phyloP scores from a whole-genome alignment of 768 basidiomycete species.

The Lyophyllum shimeji region DNA sequence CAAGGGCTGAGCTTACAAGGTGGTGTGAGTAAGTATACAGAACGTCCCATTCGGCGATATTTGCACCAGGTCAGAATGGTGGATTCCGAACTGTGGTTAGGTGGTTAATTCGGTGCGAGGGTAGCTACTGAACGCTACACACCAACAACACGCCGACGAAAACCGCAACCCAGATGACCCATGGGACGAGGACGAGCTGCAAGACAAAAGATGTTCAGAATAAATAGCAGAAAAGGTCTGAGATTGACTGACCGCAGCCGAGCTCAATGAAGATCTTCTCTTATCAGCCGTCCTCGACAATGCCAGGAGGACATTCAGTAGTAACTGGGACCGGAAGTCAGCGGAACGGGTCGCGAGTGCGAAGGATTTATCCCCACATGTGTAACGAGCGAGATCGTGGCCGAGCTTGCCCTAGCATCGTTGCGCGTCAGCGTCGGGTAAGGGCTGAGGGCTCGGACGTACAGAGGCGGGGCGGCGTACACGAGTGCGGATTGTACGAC shows the following conservation, averaged over 20 bases:
- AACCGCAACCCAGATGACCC: constrained; percentile 27
- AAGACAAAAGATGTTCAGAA: not conserved
- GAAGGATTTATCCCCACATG: constrained; percentile 20
- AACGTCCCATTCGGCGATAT: constrained; percentile 28
- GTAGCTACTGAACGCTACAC: not conserved
- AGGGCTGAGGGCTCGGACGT: constrained; percentile 10
- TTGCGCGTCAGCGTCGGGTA: not conserved
- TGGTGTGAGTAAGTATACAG: constrained; percentile 24
- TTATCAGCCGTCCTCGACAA: constrained; percentile 24
- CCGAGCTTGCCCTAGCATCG: constrained; percentile 22
- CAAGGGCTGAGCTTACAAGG: constrained; percentile 17
- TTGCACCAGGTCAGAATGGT: constrained; percentile 19
- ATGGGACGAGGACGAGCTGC: constrained; percentile 26
- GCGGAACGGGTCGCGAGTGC: not conserved
- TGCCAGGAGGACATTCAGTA: constrained; percentile 27
- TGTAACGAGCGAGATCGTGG: constrained; percentile 24
- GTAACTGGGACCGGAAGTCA: constrained; percentile 17
- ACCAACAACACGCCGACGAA: constrained; percentile 26
- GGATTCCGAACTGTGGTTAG: constrained; percentile 21
- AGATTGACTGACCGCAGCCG: constrained; percentile 14
- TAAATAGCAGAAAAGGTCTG: not conserved
- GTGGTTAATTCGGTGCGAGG: not conserved
- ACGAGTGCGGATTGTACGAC: constrained; percentile 30
- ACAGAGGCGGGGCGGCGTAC: constrained; percentile 34
- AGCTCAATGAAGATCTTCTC: constrained; percentile 11